phyloP scores from a whole-genome alignment of 768 basidiomycete genomes.

The Phaffia australis region DNA sequence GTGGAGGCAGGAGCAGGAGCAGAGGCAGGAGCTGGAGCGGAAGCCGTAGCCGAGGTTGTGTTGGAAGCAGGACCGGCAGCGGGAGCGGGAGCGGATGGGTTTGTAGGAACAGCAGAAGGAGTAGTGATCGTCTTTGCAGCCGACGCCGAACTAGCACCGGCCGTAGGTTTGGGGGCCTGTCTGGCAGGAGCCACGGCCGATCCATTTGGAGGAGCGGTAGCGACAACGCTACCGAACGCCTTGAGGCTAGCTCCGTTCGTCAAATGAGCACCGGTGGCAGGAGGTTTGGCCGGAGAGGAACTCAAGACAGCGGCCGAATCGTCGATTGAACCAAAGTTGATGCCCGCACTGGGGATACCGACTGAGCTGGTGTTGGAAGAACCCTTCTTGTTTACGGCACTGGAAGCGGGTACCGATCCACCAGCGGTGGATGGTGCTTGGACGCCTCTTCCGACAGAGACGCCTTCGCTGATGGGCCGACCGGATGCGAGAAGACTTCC shows the following conservation, averaged over 20 bases:
- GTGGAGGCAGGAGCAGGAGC: slow-evolving; percentile 27
- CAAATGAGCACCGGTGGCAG: slow-evolving; percentile 44
- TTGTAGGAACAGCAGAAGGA: slow-evolving; percentile 7
- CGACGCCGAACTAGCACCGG: slow-evolving; percentile 6
- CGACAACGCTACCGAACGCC: slow-evolving; percentile 69
- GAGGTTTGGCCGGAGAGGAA: slow-evolving; percentile 63
- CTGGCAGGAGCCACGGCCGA: slow-evolving; percentile 31
- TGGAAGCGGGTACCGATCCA: slow-evolving; percentile 41
- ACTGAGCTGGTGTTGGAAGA: slow-evolving; percentile 56
- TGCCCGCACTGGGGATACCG: slow-evolving; percentile 36
- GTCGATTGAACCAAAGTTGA: slow-evolving; percentile 86
- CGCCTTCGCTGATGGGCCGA: slow-evolving; percentile 21
- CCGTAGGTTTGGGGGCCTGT: slow-evolving; percentile 30
- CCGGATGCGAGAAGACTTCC: slow-evolving; percentile 58
- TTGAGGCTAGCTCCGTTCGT: slow-evolving; percentile 51
- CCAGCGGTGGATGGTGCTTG: slow-evolving; percentile 65
- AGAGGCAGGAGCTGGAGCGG: slow-evolving; percentile 25
- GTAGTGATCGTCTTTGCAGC: slow-evolving; percentile 9
- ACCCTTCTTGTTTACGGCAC: slow-evolving; percentile 31
- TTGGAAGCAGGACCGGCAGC: slow-evolving; percentile 10
- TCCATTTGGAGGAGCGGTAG: slow-evolving; percentile 27
- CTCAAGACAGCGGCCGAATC: slow-evolving; percentile 65
- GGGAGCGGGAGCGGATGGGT: slow-evolving; percentile 1
- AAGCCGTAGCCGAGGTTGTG: slow-evolving; percentile 3
- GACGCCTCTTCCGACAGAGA: slow-evolving; percentile 45